phyloP scores from a whole-genome alignment of 352 stramenopile genomes.

The Phytophthora foliorum region DNA sequence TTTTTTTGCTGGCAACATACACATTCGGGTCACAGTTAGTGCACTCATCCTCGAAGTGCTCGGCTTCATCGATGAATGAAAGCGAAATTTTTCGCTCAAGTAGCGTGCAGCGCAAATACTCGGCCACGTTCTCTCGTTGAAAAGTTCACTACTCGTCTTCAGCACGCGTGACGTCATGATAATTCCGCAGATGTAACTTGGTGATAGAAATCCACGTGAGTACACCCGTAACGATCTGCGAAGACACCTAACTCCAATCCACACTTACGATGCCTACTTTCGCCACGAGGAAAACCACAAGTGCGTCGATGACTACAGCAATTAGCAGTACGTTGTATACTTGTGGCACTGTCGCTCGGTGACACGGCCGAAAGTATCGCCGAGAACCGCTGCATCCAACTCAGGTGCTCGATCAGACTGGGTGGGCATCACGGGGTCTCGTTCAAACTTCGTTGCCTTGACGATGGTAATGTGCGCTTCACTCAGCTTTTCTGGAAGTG shows the following conservation, averaged over 20 bases:
- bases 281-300: background rate
- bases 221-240: constrained; percentile 9
- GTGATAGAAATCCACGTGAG: constrained; percentile 16
- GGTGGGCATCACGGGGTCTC: background rate
- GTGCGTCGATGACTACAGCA: constrained; percentile 2
- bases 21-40: background rate
- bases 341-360: background rate
- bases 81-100: constrained; percentile 8
- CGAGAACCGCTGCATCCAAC: constrained; percentile 19
- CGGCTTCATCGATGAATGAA: background rate
- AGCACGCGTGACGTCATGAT: constrained; percentile 13
- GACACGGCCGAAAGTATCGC: background rate
- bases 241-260: constrained; percentile 6
- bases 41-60: background rate
- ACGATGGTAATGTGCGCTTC: background rate
- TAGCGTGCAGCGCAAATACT: constrained; percentile 7
- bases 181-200: background rate
- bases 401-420: background rate
- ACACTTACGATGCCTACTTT: constrained; percentile 11
- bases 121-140: background rate
- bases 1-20: background rate
- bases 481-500: constrained; percentile 1
- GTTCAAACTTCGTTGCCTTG: background rate
- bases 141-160: background rate
- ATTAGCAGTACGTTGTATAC: constrained; percentile 11